Percentiles rank a stretch among this genome's conserved stretches.
Evolutionary conservation across 352 stramenopile genomes (phyloP).

Genomic region (Blastocystis sp.): DNA sequence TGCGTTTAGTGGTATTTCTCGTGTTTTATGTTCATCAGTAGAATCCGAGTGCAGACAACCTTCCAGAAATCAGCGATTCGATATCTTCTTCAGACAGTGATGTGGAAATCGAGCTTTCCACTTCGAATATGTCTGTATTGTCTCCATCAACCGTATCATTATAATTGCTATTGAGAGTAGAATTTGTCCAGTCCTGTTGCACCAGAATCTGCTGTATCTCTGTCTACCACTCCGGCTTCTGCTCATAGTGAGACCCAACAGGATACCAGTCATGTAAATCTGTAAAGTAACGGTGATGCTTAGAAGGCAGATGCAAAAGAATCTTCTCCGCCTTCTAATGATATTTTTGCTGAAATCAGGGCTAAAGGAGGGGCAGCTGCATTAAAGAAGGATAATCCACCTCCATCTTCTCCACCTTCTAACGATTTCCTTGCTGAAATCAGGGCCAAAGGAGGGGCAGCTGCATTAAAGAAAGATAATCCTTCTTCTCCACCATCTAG

Average conservation of each 20-base stretch:
- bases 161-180: background rate
- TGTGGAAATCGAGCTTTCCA: background rate
- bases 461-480: background rate
- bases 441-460: background rate
- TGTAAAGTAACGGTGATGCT: too few relatives aligned
- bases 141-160: background rate
- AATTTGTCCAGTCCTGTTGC: background rate
- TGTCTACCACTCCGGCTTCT: background rate
- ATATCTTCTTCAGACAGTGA: background rate
- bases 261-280: too few relatives aligned
- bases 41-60: background rate
- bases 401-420: background rate
- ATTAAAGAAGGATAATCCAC: background rate
- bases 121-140: background rate
- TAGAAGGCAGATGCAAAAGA: background rate
- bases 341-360: background rate
- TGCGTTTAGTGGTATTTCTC: background rate
- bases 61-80: background rate
- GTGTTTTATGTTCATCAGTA: background rate
- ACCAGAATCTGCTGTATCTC: background rate
- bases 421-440: slow-evolving; percentile 22
- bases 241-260: background rate
- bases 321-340: too few relatives aligned
- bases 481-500: background rate
- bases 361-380: background rate